Percentiles rank a stretch among this genome's conserved stretches.
These are phyloP conservation scores for Solanum chiquidenum DNA, from an alignment of 257 asterid genomes.

Conservation along the genomic window DNA sequence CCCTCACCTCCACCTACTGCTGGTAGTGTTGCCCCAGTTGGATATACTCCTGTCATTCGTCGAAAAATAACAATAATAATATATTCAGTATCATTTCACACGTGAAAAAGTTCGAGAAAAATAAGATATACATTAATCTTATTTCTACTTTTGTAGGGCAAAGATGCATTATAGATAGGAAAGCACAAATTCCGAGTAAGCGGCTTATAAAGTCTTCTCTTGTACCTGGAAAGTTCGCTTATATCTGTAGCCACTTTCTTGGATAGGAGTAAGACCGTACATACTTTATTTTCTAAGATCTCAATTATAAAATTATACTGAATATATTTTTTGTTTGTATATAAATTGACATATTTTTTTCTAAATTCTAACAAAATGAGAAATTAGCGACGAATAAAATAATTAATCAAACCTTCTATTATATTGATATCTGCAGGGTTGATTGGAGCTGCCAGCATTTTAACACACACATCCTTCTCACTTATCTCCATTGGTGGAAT, in stretches of 20 bases:
- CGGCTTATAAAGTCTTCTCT: not conserved
- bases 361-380: not conserved
- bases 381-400: too few species aligned
- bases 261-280: not conserved
- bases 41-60: slow-evolving; percentile 57
- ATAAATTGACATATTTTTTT: not conserved
- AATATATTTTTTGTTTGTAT: too few species aligned
- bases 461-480: slow-evolving; percentile 71
- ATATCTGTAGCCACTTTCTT: not conserved
- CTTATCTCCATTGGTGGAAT: slow-evolving; percentile 57
- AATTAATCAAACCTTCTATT: slow-evolving; percentile 43
- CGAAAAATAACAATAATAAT: not conserved
- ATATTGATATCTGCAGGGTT: slow-evolving; percentile 93
- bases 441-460: slow-evolving; percentile 92
- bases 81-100: not conserved
- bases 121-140: not conserved
- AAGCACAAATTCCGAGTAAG: not conserved
- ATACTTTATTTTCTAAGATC: not conserved
- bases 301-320: not conserved
- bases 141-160: not conserved
- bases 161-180: not conserved
- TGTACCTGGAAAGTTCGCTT: too few species aligned
- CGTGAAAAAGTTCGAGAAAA: not conserved
- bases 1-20: slow-evolving; percentile 96
- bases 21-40: slow-evolving; percentile 77